These are phyloP conservation scores for Coniochaeta prunicola DNA, from an alignment of 2,329 filamentous ascomycete genomes.

Conservation along the genomic window DNA sequence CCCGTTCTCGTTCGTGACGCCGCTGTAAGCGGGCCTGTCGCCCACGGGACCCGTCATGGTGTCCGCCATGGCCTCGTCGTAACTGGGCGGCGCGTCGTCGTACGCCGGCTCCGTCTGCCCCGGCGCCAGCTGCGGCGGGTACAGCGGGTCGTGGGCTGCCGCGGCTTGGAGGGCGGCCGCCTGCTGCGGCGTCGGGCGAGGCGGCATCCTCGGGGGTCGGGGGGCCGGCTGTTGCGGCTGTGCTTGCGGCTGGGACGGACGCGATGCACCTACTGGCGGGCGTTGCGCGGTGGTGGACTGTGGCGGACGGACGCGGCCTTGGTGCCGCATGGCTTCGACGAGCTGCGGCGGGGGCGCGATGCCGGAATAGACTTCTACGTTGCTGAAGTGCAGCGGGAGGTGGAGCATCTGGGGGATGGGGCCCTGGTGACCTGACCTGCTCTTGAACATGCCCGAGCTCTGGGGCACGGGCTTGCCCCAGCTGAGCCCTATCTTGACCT, in stretches of 20 bases:
- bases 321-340: conserved; percentile 48
- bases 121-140: conserved; percentile 46
- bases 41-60: conserved; percentile 58
- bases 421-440: conserved; percentile 20
- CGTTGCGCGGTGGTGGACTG: conserved; percentile 15
- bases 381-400: conserved; percentile 68
- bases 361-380: conserved; percentile 76
- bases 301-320: conserved; percentile 2
- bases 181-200: conserved; percentile 27
- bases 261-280: conserved; percentile 7
- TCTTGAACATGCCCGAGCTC: conserved; percentile 20
- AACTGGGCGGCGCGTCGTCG: conserved; percentile 86
- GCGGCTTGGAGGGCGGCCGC: neutral
- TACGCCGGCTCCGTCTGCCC: conserved; percentile 32
- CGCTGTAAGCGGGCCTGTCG: conserved; percentile 58
- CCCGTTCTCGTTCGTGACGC: conserved; percentile 54
- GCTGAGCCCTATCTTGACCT: conserved; percentile 70
- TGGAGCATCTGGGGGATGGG: conserved; percentile 61
- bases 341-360: conserved; percentile 75
- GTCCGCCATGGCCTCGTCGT: conserved; percentile 86
- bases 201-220: conserved; percentile 22
- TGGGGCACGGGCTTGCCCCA: conserved; percentile 52
- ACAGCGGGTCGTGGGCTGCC: conserved; percentile 39
- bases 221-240: conserved; percentile 8
- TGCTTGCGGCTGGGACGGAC: conserved; percentile 6